These are phyloP conservation scores for Dioszegia hungarica DNA, from an alignment of 768 basidiomycete genomes.

Conservation along the genomic window DNA sequence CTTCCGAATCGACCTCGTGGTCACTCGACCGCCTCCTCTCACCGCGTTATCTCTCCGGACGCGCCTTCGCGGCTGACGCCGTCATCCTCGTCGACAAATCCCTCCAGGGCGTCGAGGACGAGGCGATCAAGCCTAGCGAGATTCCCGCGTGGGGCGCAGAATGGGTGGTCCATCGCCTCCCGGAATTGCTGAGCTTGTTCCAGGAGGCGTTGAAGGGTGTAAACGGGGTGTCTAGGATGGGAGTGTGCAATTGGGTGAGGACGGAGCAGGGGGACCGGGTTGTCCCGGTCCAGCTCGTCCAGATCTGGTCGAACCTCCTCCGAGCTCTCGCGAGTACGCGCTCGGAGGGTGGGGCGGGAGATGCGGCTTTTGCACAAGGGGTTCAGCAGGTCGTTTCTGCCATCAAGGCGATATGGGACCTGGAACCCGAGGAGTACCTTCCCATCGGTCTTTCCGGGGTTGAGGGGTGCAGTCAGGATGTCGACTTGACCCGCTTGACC, in stretches of 20 bases:
- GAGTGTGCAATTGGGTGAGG: slow-evolving; percentile 10
- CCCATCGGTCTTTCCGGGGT: slow-evolving; percentile 15
- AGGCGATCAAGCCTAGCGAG: slow-evolving; percentile 21
- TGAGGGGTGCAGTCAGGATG: slow-evolving; percentile 7
- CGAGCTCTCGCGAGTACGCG: slow-evolving; percentile 15
- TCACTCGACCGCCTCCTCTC: slow-evolving; percentile 31
- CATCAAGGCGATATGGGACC: slow-evolving; percentile 24
- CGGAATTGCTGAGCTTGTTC: slow-evolving; percentile 21
- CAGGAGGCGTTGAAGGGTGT: slow-evolving; percentile 24
- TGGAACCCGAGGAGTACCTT: slow-evolving; percentile 30
- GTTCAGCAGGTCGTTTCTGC: slow-evolving; percentile 21
- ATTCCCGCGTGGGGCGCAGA: slow-evolving; percentile 35
- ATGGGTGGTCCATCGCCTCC: slow-evolving; percentile 26
- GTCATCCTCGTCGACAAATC: slow-evolving; percentile 18
- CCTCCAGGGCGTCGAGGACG: slow-evolving; percentile 16
- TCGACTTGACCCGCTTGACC: slow-evolving; percentile 10
- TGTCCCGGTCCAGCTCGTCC: slow-evolving; percentile 19
- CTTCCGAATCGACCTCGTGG: slow-evolving; percentile 7
- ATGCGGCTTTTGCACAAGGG: slow-evolving; percentile 15
- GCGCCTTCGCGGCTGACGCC: slow-evolving; percentile 19
- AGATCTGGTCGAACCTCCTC: slow-evolving; percentile 30
- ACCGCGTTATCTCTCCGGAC: slow-evolving; percentile 29
- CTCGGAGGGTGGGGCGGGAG: neutral
- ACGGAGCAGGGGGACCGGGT: neutral
- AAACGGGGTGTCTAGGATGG: slow-evolving; percentile 12